Conservation (phyloP, 2,329 filamentous ascomycete species). For the Drechslerella dactyloides region DNA sequence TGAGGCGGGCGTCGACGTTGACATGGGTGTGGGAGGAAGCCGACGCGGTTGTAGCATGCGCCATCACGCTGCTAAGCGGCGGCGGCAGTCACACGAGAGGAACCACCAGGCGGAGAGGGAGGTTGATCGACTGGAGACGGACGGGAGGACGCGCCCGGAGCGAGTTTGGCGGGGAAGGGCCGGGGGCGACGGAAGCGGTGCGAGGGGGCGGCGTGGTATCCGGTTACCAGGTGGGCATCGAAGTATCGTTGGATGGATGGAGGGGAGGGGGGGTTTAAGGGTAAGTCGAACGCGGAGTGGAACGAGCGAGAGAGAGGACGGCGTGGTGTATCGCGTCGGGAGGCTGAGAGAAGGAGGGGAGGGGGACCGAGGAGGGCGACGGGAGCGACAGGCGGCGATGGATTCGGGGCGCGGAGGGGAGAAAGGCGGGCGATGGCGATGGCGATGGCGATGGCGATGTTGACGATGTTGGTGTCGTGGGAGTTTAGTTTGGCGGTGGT, state of each 20-base stretch:
- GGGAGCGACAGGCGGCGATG: background rate
- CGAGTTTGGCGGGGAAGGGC: background rate
- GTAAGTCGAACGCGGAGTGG: background rate
- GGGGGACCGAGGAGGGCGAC: background rate
- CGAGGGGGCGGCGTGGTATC: background rate
- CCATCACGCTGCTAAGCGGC: conserved; percentile 50
- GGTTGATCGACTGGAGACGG: background rate
- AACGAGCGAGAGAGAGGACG: background rate
- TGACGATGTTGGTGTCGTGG: conserved; percentile 1
- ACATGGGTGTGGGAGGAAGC: conserved; percentile 42
- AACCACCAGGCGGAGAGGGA: conserved; percentile 10
- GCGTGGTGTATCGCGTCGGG: background rate
- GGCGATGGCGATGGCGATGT: conserved; percentile 10
- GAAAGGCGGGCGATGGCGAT: conserved; percentile 7
- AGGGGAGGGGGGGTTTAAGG: no score
- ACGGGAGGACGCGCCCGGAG: background rate
- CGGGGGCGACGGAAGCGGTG: background rate
- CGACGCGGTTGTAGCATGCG: conserved; percentile 52
- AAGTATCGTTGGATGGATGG: background rate
- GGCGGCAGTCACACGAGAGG: conserved; percentile 34
- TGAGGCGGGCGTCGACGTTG: conserved; percentile 41
- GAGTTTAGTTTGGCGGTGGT: background rate
- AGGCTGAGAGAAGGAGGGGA: background rate
- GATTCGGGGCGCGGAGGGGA: conserved; percentile 1
- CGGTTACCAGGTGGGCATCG: background rate